Conservation (phyloP, 352 stramenopile genomes). For the Pythium monospermum region DNA sequence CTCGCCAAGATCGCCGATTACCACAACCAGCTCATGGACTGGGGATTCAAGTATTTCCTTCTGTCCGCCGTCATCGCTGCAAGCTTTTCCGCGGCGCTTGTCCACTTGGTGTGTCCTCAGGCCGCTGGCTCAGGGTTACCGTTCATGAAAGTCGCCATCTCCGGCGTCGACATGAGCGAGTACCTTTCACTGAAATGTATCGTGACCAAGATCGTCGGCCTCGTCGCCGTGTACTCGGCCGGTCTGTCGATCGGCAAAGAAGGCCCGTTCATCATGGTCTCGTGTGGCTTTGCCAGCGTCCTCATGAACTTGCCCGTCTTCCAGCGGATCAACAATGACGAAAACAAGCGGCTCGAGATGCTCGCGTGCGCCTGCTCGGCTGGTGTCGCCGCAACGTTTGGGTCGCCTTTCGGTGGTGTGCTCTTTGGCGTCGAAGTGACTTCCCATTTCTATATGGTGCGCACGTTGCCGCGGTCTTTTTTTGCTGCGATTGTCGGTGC, state of each 20-base stretch:
- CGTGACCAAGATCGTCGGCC: constrained; percentile 66
- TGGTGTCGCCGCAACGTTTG: constrained; percentile 84
- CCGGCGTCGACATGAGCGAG: constrained; percentile 73
- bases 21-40: constrained; percentile 46
- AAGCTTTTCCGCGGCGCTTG: constrained; percentile 41
- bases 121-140: constrained; percentile 67
- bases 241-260: constrained; percentile 82
- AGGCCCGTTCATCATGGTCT: constrained; percentile 87
- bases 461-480: constrained; percentile 72
- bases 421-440: constrained; percentile 85
- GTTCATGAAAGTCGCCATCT: constrained; percentile 80
- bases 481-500: constrained; percentile 77
- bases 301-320: constrained; percentile 72
- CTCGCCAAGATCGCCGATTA: constrained; percentile 57
- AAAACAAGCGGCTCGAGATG: constrained; percentile 80
- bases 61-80: constrained; percentile 44
- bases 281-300: constrained; percentile 70
- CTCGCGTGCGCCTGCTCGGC: constrained; percentile 72
- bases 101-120: constrained; percentile 62
- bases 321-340: constrained; percentile 68
- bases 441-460: constrained; percentile 80
- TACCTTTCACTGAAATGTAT: constrained; percentile 69
- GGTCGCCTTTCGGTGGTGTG: constrained; percentile 80
- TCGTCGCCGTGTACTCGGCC: constrained; percentile 52
- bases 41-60: constrained; percentile 56